Evolutionary conservation across 2,329 filamentous ascomycete species (phyloP), one percentile per base, ranked within the genome.

Genomic region (Cercospora berteroae): DNA sequence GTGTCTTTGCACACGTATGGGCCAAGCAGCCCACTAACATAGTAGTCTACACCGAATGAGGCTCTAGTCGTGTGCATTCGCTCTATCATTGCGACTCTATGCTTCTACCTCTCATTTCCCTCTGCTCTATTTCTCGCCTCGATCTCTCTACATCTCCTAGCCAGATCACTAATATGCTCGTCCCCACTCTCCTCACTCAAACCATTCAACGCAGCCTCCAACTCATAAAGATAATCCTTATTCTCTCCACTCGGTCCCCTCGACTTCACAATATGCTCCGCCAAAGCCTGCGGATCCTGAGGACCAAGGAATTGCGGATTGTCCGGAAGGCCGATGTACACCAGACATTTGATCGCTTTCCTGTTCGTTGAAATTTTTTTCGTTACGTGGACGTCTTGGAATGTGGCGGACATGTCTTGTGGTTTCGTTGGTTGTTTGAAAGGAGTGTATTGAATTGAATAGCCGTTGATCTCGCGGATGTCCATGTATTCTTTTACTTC

Each of bases 401-500:
- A 74, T 1, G 70, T 71, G 29, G 72, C 70, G 4, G 86, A 84
- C 6, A 90, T 88, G 74, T 94, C 84, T 58, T 73, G 68, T 4
- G 58, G 39, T 65, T 60, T 67, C 4, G 8, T 8, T 7, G 69
- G 60, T 18, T 44, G 48, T 39, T 70, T 67, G 66, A 98, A 97
- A 0, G 90, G 88, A 29, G 93, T 92, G 79, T 93, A 92, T 80
- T 97, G 94, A 72, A 97, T 96, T 63, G 89, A 92, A 81, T 99
- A 99, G 27, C 95, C 95, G 81, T 98, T 97, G 77, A 98, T 97
- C 80, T 99, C 95, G 56, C 95, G 90, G 71, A 97, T 94, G 79
- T 98, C 52, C 58, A 99, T 91, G 78, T 97, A 97, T 67, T 89
- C 86, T 73, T 92, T 90, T 4, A 97, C 94, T 81, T 94, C 90